Evolutionary conservation across 306 rosid genomes (phyloP), one percentile per base, ranked within the genome.

Genomic region (Cicer chorassanicum): DNA sequence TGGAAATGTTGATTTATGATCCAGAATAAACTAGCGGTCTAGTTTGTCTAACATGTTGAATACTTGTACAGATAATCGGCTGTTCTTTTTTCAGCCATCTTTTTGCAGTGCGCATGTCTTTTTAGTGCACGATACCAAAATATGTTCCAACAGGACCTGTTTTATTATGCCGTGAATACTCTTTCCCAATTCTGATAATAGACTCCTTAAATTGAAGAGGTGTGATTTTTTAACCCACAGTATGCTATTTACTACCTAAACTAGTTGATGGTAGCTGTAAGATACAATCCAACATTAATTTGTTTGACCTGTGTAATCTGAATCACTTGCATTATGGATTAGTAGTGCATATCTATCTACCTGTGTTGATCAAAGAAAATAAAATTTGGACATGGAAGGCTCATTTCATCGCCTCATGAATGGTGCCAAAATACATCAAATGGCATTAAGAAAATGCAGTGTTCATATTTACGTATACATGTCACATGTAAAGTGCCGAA

Each of bases 1-100:
- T 56, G 15, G 38, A 70, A 76, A 10, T 54, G 56, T 70, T 64
- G 18, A 45, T 73, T 55, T 34, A 34, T 75, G 68, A 70, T 53
- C n/a, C 65, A 46, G n/a, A 63, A 70, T 64, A 14, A 62, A 53
- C 46, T 48, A 41, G 38, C 43, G 7, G 10, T 49, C n/a, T 49
- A 2, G 1, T 67, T 61, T 41, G 5, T 1, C 5, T n/a, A 18
- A 53, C 44, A 49, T 74, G 50, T 54, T 68, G 15, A 6, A 11
- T 61, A 16, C 24, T 62, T 51, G 14, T 15, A 3, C 10, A 7
- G 12, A 45, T 50, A 78, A 14, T 42, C 4, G 57, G 21, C 72
- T 39, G 18, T 39, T 12, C 45, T 38, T 64, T n/a, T 64, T 41
- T 64, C 51, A 64, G 36, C 36, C 70, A 9, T 9, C 2, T 64